Conservation (phyloP, 345 rosid genomes). For the Acer campestre region DNA sequence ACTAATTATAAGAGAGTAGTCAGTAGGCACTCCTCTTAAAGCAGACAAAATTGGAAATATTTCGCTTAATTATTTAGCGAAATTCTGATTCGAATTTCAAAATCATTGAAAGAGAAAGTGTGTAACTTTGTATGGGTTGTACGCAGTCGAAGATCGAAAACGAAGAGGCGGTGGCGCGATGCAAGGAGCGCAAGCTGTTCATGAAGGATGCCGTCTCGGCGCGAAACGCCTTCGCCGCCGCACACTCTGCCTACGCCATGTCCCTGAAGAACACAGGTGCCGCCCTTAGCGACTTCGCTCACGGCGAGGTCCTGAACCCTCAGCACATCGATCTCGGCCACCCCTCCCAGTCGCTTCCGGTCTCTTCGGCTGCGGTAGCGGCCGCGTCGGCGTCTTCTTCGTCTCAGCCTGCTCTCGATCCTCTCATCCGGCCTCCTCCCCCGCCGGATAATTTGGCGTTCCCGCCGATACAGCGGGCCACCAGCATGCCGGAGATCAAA, state of each 20-base stretch:
- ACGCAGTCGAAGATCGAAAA: constrained; percentile 93
- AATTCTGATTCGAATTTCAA: no score
- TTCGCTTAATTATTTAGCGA: no score
- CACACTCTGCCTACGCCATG: constrained; percentile 80
- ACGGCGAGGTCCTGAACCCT: constrained; percentile 59
- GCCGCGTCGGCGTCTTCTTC: background rate
- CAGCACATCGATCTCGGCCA: constrained; percentile 6
- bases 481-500: constrained; percentile 83
- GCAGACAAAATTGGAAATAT: no score
- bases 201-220: constrained; percentile 74
- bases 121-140: constrained; percentile 66
- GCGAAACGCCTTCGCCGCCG: constrained; percentile 98
- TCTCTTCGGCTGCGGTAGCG: constrained; percentile 18
- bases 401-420: constrained; percentile 11
- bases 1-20: no score
- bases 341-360: background rate
- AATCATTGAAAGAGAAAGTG: background rate
- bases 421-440: constrained; percentile 56
- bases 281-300: constrained; percentile 86
- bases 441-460: background rate
- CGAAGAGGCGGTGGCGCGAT: constrained; percentile 85
- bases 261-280: constrained; percentile 89
- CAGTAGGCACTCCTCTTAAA: no score
- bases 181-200: constrained; percentile 68
- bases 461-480: constrained; percentile 63